Base-by-base conservation (phyloP, 768 basidiomycete genomes). In the Amanita exitialis region DNA sequence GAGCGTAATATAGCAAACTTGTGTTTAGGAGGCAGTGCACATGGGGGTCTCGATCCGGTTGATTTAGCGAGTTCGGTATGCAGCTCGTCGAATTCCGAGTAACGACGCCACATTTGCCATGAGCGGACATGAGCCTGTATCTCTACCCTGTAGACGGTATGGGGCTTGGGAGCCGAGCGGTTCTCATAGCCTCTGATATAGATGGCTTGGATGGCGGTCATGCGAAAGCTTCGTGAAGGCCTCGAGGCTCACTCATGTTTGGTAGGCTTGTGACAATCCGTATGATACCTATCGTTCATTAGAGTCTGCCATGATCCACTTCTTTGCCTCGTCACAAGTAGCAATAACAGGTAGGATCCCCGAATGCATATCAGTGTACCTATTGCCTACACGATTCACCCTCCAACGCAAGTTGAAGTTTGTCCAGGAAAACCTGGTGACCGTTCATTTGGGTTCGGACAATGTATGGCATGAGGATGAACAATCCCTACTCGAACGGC, bases 41-140 rank as follows among this genome's bases (percentile, higher is more conserved):
- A 75, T 10, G 94, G 93, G 9, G 93, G 91, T 16, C 83, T 68
- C n/a, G 80, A 76, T 13, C 83, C 83, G n/a, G 79, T 78, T n/a
- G 83, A 78, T 62, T 86, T 83, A 23, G 77, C 76, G 59, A 96
- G 79, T 59, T 93, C 86, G 6, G 78, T 76, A 64, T 94, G 79
- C 6, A 98, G 80, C 59, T 90, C 83, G 61, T 78, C 82, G 68
- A 98, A 98, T 68, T 96, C 92, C 38, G 90, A 93, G 70, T 97
- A 98, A 45, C 95, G 86, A 52, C 86, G 75, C 82, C 87, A 89
- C 76, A 96, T 88, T 52, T 86, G 80, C 93, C 94, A 97, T 62
- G 90, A 85, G 54, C 89, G 83, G 25, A 92, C 88, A 50, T 90
- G 82, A 5, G 91, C 91, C 58, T 87, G 81, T 58, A 97, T 82